Evolutionary conservation across 768 basidiomycete species (phyloP), one percentile per base, ranked within the genome.

Genomic region (Amanita pseudoporphyria): DNA sequence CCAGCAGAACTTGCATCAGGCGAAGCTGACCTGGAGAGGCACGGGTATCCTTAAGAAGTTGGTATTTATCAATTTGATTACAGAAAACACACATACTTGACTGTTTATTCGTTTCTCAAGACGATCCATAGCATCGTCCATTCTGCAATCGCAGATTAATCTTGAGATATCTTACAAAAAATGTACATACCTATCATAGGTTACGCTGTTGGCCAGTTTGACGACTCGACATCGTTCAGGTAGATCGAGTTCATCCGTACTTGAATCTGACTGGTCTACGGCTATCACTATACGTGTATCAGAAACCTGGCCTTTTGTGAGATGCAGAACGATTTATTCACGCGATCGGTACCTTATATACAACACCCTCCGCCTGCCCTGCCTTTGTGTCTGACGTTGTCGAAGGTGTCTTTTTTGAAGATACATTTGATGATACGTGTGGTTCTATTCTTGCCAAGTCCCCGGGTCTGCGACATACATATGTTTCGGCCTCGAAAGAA

Each of bases 121-220:
- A 47, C 76, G 72, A 53, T 82, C 76, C 6, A 94, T 72, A 0
- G 88, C 83, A 53, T 82, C 82, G 50, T 90, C 87, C 92, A 97
- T 96, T 54, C 92, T 91, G 22, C 6, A 3, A 33, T 36, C 9
- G 12, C 49, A 9, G 41, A 16, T 31, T 26, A 30, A 26, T 30
- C 26, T 30, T 38, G 49, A 13, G 9, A 40, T 10, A 13, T 16
- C 21, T 14, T 22, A 43, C 12, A 3, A 13, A 14, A n/a, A 26
- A 9, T 16, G 24, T 21, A 28, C 53, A 37, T 61, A 80, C 87
- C 93, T 76, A 57, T 93, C 90, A 61, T 87, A 93, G 0, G 94
- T 98, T 13, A 89, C 81, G 48, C 83, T 91, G 57, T 97, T 97
- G 10, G 92, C 92, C 2, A 95, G 72, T 60, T 97, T 97, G 45